Evolutionary conservation across 805 yeast genomes (phyloP), one percentile per base, ranked within the genome.

Genomic region (Starmerella khaoyaiensis): DNA sequence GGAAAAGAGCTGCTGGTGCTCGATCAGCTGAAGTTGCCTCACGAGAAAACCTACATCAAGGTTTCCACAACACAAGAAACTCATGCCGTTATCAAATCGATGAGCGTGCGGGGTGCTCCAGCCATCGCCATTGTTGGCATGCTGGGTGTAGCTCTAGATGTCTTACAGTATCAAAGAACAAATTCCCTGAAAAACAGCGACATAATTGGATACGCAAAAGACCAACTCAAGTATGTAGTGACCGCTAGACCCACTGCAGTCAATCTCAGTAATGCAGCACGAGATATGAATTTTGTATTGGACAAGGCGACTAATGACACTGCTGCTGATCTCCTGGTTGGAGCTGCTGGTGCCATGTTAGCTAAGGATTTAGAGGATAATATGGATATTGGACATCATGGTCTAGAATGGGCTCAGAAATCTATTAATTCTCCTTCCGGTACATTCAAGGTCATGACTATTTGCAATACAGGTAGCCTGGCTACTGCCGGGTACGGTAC

Each of bases 401-500:
- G 97, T 8, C 69, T 81, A 19, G 60, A 67, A n/a, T 82, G 75
- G 63, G 74, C 82, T 37, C 48, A 57, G 21, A 55, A 68, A 1
- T 54, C 27, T 2, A 59, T 19, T 60, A 27, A n/a, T 15, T 82
- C 79, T 10, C 28, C 5, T 6, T 10, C n/a, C 10, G 21, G 21
- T 5, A 76, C 77, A 4, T 76, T 84, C 54, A 72, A 93, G 1
- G 86, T 83, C 3, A 60, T 90, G 54, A 87, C 97, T 1, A 81
- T 90, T 39, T 87, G 98, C 60, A 87, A 87, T 60, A 87, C 98
- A 1, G 98, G 98, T 0, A 82, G 96, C 0, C 64, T 87, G 41
- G 98, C 98, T 1, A 87, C 98, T 1, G 82, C 97, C 4, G 97
- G 97, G 2, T 87, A 84, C 55, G 98, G 98, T 21, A 87, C 98